Evolutionary conservation across 2,329 filamentous ascomycete species (phyloP).

Genomic region (Trichoderma sp.): DNA sequence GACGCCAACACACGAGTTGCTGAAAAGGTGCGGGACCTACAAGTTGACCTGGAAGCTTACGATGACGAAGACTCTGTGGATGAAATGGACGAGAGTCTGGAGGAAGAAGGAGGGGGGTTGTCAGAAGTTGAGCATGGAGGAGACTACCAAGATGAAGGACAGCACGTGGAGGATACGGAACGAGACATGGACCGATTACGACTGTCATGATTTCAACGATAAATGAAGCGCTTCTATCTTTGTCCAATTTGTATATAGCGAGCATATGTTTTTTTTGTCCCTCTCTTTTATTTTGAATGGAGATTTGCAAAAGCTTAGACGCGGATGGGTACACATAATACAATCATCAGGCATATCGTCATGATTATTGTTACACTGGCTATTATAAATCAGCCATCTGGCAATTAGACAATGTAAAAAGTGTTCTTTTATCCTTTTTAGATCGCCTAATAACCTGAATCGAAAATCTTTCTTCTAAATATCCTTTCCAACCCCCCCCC

Average conservation of each 20-base stretch:
- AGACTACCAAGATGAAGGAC: constrained; percentile 52
- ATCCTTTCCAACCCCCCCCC: neutral
- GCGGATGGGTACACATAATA: neutral
- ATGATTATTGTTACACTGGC: constrained; percentile 26
- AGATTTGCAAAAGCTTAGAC: neutral
- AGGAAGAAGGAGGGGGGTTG: constrained; percentile 46
- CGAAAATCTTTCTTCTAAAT: neutral
- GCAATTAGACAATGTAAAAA: neutral
- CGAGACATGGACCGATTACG: constrained; percentile 47
- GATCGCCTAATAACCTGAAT: neutral
- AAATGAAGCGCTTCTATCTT: neutral
- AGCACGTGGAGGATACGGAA: constrained; percentile 52
- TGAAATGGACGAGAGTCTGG: constrained; percentile 37
- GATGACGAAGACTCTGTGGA: constrained; percentile 48
- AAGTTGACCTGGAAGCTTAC: constrained; percentile 51
- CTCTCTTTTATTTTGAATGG: neutral
- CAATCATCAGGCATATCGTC: constrained; percentile 21
- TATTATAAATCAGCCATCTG: constrained; percentile 8
- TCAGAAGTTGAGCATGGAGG: constrained; percentile 57
- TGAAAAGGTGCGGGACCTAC: constrained; percentile 46
- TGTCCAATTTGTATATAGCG: neutral
- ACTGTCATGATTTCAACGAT: constrained; percentile 10
- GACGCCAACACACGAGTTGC: constrained; percentile 50
- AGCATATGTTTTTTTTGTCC: neutral
- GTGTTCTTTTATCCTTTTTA: neutral